phyloP scores from a whole-genome alignment of 257 asterid species.

The Salvia miltiorrhiza region DNA sequence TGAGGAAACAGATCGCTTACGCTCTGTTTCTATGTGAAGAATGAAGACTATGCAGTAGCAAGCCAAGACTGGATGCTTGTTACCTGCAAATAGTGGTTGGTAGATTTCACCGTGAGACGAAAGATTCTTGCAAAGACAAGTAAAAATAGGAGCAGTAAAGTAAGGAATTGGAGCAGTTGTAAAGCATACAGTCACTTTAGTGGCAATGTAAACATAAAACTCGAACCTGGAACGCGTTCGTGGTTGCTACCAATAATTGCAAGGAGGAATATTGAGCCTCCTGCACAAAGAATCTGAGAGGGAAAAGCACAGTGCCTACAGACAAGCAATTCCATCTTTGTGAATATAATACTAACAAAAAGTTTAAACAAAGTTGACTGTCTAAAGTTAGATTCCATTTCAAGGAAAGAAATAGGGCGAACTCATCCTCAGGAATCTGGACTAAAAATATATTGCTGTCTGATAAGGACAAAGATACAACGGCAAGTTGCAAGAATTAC shows the following conservation, averaged over 20 bases:
- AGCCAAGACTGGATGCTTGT: neutral
- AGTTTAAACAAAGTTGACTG: slow-evolving; percentile 8
- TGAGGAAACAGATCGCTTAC: neutral
- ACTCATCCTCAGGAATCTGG: slow-evolving; percentile 16
- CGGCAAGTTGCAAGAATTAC: neutral
- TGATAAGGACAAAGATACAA: slow-evolving; percentile 3
- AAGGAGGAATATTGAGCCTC: slow-evolving; percentile 10
- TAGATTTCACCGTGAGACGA: neutral
- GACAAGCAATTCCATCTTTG: slow-evolving; percentile 27
- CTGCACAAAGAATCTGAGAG: slow-evolving; percentile 20
- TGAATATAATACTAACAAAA: slow-evolving; percentile 22
- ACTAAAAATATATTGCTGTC: slow-evolving; percentile 6
- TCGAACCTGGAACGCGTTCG: slow-evolving; percentile 19
- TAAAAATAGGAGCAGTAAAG: slow-evolving; percentile 23
- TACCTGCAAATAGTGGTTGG: neutral
- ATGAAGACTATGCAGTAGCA: neutral
- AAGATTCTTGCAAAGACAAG: slow-evolving; percentile 27
- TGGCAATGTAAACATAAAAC: slow-evolving; percentile 27
- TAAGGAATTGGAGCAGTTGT: slow-evolving; percentile 21
- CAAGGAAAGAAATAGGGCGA: slow-evolving; percentile 16
- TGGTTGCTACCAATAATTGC: slow-evolving; percentile 29
- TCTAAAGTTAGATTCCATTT: slow-evolving; percentile 24
- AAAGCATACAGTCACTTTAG: slow-evolving; percentile 24
- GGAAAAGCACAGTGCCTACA: slow-evolving; percentile 21
- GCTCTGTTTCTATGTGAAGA: neutral